Conservation (phyloP, 169 alveolate species). For the Cryptosporidium meleagridis region DNA sequence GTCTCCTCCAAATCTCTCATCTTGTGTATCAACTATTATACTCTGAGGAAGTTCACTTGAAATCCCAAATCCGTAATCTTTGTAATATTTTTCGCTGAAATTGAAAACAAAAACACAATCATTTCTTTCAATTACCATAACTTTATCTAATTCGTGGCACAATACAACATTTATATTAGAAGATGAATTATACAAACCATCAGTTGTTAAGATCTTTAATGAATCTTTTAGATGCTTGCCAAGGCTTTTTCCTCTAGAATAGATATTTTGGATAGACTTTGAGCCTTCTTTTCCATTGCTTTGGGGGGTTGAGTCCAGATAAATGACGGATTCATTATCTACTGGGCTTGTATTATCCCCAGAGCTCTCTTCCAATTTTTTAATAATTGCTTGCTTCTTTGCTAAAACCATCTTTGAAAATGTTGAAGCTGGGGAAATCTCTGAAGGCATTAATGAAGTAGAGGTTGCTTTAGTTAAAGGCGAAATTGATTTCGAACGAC, state of each 20-base stretch:
- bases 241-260: not conserved
- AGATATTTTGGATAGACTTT: not conserved
- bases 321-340: not conserved
- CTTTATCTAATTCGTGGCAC: conserved; percentile 87
- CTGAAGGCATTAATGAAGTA: not conserved
- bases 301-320: not conserved
- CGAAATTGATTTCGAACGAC: not conserved
- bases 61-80: conserved; percentile 63
- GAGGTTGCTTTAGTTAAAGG: not conserved
- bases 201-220: not conserved
- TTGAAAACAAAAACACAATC: conserved; percentile 89
- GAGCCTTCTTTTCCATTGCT: not conserved
- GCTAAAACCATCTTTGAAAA: not conserved
- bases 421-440: not conserved
- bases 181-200: conserved; percentile 79
- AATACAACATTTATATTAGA: conserved; percentile 85
- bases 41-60: conserved; percentile 11
- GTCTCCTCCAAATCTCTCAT: conserved; percentile 80
- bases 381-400: not conserved
- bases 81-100: conserved; percentile 80
- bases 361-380: not conserved
- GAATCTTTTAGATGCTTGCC: not conserved
- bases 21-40: conserved; percentile 78
- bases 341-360: not conserved
- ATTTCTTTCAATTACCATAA: conserved; percentile 90